Evolutionary conservation across 768 basidiomycete genomes (phyloP).

Genomic region (Boletus tomentosulus): DNA sequence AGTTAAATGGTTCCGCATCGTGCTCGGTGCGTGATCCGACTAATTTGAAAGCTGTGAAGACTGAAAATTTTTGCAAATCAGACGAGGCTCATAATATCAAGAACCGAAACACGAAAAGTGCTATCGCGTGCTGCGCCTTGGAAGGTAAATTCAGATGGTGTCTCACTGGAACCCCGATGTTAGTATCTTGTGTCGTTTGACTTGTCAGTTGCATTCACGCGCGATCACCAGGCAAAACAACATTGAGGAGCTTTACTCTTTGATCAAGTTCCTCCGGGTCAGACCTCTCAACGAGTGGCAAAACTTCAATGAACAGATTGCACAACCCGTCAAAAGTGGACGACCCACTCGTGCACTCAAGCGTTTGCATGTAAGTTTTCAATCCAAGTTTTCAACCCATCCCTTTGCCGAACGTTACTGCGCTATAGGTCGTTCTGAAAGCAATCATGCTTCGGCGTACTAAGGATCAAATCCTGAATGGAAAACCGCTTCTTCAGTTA

Average conservation of each 20-base stretch:
- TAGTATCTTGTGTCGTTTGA: conserved; percentile 6
- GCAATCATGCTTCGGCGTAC: conserved; percentile 86
- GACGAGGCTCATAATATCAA: conserved; percentile 97
- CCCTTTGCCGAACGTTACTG: background rate
- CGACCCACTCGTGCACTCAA: conserved; percentile 70
- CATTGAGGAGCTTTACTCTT: conserved; percentile 83
- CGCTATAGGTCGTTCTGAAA: conserved; percentile 66
- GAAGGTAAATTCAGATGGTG: conserved; percentile 82
- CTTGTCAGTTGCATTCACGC: background rate
- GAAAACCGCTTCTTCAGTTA: conserved; percentile 77
- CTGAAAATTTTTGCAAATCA: conserved; percentile 19
- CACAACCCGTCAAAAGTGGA: conserved; percentile 72
- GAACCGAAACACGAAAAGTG: conserved; percentile 73
- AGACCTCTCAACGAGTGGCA: conserved; percentile 78
- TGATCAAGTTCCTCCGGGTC: conserved; percentile 84
- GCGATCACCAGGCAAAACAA: conserved; percentile 66
- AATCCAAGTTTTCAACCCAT: background rate
- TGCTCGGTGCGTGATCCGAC: conserved; percentile 57
- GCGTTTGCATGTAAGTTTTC: conserved; percentile 59
- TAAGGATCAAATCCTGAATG: conserved; percentile 70
- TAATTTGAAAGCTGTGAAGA: background rate
- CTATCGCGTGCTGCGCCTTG: conserved; percentile 76
- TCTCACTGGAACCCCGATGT: conserved; percentile 82
- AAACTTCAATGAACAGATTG: conserved; percentile 75
- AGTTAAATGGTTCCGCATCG: conserved; percentile 79